Conservation (phyloP, 306 rosid species). For the Quercus gilva region DNA sequence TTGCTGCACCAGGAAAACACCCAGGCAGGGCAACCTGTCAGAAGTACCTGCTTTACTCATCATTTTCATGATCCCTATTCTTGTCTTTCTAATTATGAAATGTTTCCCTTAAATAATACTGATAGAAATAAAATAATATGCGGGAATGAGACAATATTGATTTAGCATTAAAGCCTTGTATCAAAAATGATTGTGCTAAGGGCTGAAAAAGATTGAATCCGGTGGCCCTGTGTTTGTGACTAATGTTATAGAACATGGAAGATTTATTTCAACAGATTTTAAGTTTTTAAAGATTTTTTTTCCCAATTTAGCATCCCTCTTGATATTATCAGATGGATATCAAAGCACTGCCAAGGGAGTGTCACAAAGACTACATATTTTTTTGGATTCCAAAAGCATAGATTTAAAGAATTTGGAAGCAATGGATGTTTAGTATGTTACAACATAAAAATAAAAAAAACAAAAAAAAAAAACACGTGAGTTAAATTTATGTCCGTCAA, state of each 20-base stretch:
- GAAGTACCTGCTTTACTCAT: conserved; percentile 54
- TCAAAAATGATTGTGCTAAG: neutral
- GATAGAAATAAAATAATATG: neutral
- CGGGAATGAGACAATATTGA: neutral
- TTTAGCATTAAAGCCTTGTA: neutral
- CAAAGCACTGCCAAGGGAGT: neutral
- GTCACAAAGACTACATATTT: neutral
- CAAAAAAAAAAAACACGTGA: neutral
- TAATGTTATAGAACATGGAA: neutral
- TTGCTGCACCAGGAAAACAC: conserved; percentile 48
- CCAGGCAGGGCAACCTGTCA: conserved; percentile 39
- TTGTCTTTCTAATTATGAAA: conserved; percentile 9
- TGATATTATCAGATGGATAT: neutral
- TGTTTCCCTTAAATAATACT: neutral
- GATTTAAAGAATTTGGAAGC: neutral
- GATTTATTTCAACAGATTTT: neutral
- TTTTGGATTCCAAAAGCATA: neutral
- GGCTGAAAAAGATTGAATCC: neutral
- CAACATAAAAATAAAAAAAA: too few relatives aligned
- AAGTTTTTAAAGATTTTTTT: neutral
- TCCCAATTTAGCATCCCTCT: neutral
- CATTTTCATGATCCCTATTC: conserved; percentile 43
- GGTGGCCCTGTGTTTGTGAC: neutral
- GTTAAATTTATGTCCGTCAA: neutral
- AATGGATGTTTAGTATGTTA: neutral